These are phyloP conservation scores for Telfairia occidentalis DNA, from an alignment of 331 rosid species.

Conservation along the genomic window DNA sequence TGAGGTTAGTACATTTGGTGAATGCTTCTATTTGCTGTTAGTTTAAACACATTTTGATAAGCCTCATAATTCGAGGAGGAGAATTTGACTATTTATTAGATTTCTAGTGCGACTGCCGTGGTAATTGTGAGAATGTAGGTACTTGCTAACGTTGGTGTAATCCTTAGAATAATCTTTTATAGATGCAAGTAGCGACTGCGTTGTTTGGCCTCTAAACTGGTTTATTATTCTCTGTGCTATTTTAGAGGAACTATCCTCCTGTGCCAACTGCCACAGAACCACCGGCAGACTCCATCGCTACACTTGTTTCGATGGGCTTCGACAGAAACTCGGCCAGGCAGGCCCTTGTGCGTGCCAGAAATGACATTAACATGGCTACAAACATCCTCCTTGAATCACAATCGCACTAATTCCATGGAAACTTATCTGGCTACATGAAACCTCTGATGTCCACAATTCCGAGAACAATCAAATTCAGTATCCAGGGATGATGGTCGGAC, in stretches of 20 bases:
- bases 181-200: not conserved
- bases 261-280: slow-evolving; percentile 59
- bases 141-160: not conserved
- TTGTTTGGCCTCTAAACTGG: not conserved
- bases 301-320: slow-evolving; percentile 92
- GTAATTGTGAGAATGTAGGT: not conserved
- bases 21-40: slow-evolving; percentile 3
- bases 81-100: not conserved
- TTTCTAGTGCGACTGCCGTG: not conserved
- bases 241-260: slow-evolving; percentile 64
- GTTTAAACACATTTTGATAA: not conserved
- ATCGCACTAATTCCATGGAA: slow-evolving; percentile 32
- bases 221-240: not conserved
- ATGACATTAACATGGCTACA: slow-evolving; percentile 75
- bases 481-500: not conserved
- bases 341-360: slow-evolving; percentile 87
- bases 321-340: slow-evolving; percentile 89
- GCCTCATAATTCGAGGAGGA: not conserved
- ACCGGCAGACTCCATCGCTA: slow-evolving; percentile 57
- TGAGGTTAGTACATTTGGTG: slow-evolving; percentile 50
- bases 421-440: not conserved
- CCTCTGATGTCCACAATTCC: not conserved
- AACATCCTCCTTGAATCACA: slow-evolving; percentile 87
- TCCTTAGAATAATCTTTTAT: not conserved
- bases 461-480: not conserved